Base-by-base conservation (phyloP, 1,284 basidiomycete genomes). In the Hypsizygus ulmarius region DNA sequence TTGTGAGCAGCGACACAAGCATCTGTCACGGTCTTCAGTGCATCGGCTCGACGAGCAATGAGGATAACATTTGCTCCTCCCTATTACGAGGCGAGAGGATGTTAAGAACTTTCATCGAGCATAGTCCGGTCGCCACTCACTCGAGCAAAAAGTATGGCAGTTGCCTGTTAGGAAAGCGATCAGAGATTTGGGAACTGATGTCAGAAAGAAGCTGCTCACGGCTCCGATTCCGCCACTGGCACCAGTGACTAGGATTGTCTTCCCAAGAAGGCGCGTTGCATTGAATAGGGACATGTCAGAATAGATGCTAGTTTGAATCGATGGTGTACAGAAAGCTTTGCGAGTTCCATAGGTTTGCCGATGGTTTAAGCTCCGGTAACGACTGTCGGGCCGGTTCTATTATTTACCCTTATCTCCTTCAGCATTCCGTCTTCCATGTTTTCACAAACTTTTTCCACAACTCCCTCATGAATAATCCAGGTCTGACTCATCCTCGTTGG, bases 221-320 rank as follows among this genome's bases (percentile, higher is more conserved):
- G 85, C 82, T 45, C 90, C 90, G 52, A 93, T 93, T 28, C 90
- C 90, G 36, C 84, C 81, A 59, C 87, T 90, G 5, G 91, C 90
- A 15, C 92, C 92, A 10, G 92, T 94, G 51, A 95, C 75, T 45
- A 96, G 77, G 50, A 95, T 87, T 9, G 84, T 93, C 72, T 94
- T 93, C 64, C 87, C 86, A 43, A 87, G 65, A 32, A 95, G 70
- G 56, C 87, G 81, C 45, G 85, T 79, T 33, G 84, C 72, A 63
- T 87, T 87, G 77, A 92, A 92, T 47, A 91, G 69, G 37, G 86
- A 85, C 87, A 89, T 88, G 62, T 62, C 52, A 47, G 42, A 38
- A 51, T 45, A 21, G 38, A 39, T 12, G 27, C 16, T 42, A 5
- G 14, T 10, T 34, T 9, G 14, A 8, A 12, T 32, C n/a, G 19